Evolutionary conservation across 192 early-diverging fungal species (phyloP).

Genomic region (Spizellomyces punctatus): DNA sequence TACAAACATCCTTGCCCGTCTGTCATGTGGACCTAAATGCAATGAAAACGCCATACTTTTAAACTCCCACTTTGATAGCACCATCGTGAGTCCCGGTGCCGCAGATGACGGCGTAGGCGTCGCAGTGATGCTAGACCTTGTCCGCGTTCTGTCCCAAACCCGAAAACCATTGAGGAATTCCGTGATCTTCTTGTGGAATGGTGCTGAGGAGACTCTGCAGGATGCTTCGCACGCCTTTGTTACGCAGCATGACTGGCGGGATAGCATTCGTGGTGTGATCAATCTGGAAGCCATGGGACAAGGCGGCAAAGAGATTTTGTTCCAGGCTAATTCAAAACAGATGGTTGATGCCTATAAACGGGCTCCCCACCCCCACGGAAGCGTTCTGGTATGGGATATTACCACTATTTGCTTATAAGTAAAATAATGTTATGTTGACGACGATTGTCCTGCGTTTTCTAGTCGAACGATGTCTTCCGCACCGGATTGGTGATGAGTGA

Average conservation of each 20-base stretch:
- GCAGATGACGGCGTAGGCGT: constrained; percentile 71
- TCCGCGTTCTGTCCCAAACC: constrained; percentile 37
- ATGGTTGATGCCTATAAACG: constrained; percentile 70
- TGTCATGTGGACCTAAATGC: constrained; percentile 70
- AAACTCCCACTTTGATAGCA: constrained; percentile 74
- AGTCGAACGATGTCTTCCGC: constrained; percentile 48
- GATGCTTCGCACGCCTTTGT: constrained; percentile 79
- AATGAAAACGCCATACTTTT: constrained; percentile 67
- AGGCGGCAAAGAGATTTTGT: constrained; percentile 67
- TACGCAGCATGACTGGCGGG: constrained; percentile 48
- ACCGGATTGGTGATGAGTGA: constrained; percentile 68
- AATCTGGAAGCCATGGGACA: constrained; percentile 79
- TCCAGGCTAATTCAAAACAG: constrained; percentile 70
- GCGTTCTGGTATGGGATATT: constrained; percentile 46
- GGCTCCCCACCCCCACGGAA: constrained; percentile 70
- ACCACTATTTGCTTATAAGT: not conserved
- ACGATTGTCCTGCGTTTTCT: not conserved
- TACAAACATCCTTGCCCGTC: constrained; percentile 70
- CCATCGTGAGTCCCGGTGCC: constrained; percentile 48
- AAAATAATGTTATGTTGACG: not conserved
- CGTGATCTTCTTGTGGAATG: constrained; percentile 64
- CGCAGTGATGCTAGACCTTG: constrained; percentile 71
- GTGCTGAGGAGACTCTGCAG: constrained; percentile 76
- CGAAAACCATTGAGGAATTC: constrained; percentile 35
- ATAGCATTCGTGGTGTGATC: constrained; percentile 61